Evolutionary conservation across 345 rosid species (phyloP).

Genomic region (Aegle marmelos): DNA sequence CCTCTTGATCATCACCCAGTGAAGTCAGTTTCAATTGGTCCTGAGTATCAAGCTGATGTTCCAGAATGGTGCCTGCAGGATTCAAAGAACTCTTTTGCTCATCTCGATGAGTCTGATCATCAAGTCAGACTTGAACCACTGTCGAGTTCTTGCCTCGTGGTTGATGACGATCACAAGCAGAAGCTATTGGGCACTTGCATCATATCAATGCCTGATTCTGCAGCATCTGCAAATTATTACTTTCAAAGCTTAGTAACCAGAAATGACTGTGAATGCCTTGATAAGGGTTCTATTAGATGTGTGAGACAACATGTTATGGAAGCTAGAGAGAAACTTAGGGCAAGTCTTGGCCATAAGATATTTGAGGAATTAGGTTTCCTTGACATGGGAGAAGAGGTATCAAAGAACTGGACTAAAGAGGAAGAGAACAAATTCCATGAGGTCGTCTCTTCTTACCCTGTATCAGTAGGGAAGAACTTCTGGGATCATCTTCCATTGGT

Average conservation of each 20-base stretch:
- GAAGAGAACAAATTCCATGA: conserved; percentile 36
- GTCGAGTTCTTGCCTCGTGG: not conserved
- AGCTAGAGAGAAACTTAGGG: conserved; percentile 46
- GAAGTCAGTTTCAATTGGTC: conserved; percentile 53
- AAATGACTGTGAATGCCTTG: conserved; percentile 33
- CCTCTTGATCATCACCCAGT: conserved; percentile 28
- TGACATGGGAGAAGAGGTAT: conserved; percentile 58
- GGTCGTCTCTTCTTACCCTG: conserved; percentile 36
- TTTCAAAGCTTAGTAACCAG: conserved; percentile 14
- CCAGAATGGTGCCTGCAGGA: conserved; percentile 37
- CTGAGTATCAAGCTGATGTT: conserved; percentile 54
- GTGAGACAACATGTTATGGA: conserved; percentile 38
- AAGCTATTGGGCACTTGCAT: conserved; percentile 50
- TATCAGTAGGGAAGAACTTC: conserved; percentile 47
- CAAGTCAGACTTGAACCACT: conserved; percentile 10
- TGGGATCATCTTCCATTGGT: conserved; percentile 52
- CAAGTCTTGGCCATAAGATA: conserved; percentile 31
- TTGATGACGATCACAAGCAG: conserved; percentile 20
- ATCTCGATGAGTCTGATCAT: conserved; percentile 5
- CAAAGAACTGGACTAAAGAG: conserved; percentile 40
- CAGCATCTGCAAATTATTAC: conserved; percentile 18
- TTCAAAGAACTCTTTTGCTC: conserved; percentile 3
- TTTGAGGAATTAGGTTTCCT: conserved; percentile 42
- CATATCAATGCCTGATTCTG: conserved; percentile 44
- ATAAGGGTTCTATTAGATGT: conserved; percentile 41